Evolutionary conservation across 2,329 filamentous ascomycete genomes (phyloP).

Genomic region (Colletotrichum endophyticum): DNA sequence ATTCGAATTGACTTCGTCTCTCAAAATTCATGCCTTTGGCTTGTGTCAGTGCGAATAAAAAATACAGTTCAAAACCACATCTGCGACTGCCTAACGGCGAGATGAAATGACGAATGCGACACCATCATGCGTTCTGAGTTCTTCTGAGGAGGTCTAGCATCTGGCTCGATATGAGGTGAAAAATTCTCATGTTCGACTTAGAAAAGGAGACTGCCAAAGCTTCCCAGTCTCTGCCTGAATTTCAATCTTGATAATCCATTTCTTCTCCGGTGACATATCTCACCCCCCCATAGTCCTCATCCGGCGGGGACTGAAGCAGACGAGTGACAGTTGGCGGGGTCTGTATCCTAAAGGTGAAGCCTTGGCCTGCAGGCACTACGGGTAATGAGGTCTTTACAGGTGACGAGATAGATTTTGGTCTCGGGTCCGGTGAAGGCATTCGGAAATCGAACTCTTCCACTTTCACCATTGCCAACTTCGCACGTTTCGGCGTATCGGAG

Average conservation of each 20-base stretch:
- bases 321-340: neutral
- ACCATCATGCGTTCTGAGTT: neutral
- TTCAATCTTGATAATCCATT: neutral
- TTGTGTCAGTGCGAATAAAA: neutral
- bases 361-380: neutral
- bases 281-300: too few relatives aligned
- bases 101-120: neutral
- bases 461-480: neutral
- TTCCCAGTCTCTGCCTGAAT: neutral
- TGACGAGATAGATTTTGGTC: neutral
- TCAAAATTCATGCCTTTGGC: neutral
- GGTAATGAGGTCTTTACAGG: neutral
- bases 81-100: neutral
- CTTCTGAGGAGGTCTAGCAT: neutral
- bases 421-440: neutral
- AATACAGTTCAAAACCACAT: neutral
- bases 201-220: neutral
- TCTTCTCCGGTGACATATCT: neutral
- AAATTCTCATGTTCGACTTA: neutral
- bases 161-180: neutral
- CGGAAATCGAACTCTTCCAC: neutral
- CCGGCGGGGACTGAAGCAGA: neutral
- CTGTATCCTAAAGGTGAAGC: neutral
- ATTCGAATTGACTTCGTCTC: neutral
- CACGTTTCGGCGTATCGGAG: neutral